Percentiles rank a stretch among this genome's conserved stretches.
phyloP scores from a whole-genome alignment of 2,329 filamentous ascomycete species.

The Salinomyces thailandicus region DNA sequence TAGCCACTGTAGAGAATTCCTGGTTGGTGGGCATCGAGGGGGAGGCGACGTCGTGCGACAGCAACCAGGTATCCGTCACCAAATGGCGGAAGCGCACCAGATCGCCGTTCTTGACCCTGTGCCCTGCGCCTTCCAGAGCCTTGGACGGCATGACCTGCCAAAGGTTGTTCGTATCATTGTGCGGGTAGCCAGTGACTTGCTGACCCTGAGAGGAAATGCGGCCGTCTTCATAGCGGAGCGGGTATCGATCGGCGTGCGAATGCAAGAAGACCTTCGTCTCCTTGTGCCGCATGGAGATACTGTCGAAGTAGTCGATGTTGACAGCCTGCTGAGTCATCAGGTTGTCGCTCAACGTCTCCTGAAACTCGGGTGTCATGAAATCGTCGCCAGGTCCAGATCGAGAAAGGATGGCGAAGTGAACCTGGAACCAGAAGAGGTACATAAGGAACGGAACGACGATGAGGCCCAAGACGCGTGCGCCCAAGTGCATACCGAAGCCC shows the following conservation, averaged over 20 bases:
- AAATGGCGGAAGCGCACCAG: constrained; percentile 77
- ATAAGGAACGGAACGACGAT: constrained; percentile 91
- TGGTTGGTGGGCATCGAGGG: constrained; percentile 96
- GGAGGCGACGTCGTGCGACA: constrained; percentile 95
- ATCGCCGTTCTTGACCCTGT: constrained; percentile 70
- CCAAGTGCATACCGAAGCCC: constrained; percentile 81
- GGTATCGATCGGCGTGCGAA: constrained; percentile 81
- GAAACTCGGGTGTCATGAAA: constrained; percentile 97
- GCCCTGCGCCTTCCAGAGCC: constrained; percentile 45
- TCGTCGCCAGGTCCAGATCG: constrained; percentile 91
- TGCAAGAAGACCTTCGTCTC: constrained; percentile 95
- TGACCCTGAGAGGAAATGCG: constrained; percentile 94
- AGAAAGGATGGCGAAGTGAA: constrained; percentile 84
- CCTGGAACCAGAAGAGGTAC: constrained; percentile 99
- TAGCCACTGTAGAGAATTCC: constrained; percentile 78
- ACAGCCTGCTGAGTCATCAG: constrained; percentile 79
- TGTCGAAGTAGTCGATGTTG: constrained; percentile 81
- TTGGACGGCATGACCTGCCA: constrained; percentile 79
- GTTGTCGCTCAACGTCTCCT: constrained; percentile 93
- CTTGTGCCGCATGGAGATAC: constrained; percentile 83
- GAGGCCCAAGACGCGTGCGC: constrained; percentile 72
- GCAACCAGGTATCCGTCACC: constrained; percentile 71
- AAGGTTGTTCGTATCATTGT: constrained; percentile 97
- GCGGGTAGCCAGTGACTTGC: constrained; percentile 95
- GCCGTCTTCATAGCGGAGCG: constrained; percentile 91